Base-by-base conservation (phyloP, 1,284 basidiomycete species). In the Dichomitus squalens region DNA sequence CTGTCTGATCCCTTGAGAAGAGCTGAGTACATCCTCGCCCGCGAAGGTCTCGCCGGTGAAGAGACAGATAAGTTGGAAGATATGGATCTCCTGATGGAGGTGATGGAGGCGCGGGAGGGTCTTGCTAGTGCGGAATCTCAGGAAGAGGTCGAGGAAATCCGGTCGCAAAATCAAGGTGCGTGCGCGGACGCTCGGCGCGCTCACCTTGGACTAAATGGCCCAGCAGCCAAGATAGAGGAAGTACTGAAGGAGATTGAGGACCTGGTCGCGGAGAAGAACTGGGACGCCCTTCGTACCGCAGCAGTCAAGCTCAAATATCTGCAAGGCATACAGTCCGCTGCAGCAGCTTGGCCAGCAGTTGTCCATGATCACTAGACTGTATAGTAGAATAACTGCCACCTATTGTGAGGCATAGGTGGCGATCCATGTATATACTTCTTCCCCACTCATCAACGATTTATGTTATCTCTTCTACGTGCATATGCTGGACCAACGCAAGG, bases 21-120 rank as follows among this genome's bases (percentile, higher is more conserved):
- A 34, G 84, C 83, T 23, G 84, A 87, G 67, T 93, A 93, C 64
- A 83, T 93, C 57, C 79, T 96, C 12, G 74, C 79, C 27, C 77
- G 78, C 51, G 82, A 92, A 63, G 85, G 87, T 7, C 63, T 83
- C 34, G 78, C 79, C 8, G 77, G 87, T 29, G 77, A 77, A 3
- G 95, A 96, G 73, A 78, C 76, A n/a, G 95, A 97, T 64, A 82
- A 86, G 52, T 71, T 91, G 27, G 84, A 89, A 7, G 91, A 96
- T 69, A 75, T 84, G 33, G 82, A 78, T 47, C 82, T 97, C 48
- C 80, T 97, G 58, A 80, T 81, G 71, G 85, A 92, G 65, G 84
- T 96, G 43, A 87, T 97, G 82, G 88, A 93, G 64, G 81, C 80
- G n/a, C 75, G 92, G 44, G 94, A 96, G 73, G 79, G 80, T 40